phyloP scores from a whole-genome alignment of 805 yeast species.

The Blastobotrys mokoenaii region DNA sequence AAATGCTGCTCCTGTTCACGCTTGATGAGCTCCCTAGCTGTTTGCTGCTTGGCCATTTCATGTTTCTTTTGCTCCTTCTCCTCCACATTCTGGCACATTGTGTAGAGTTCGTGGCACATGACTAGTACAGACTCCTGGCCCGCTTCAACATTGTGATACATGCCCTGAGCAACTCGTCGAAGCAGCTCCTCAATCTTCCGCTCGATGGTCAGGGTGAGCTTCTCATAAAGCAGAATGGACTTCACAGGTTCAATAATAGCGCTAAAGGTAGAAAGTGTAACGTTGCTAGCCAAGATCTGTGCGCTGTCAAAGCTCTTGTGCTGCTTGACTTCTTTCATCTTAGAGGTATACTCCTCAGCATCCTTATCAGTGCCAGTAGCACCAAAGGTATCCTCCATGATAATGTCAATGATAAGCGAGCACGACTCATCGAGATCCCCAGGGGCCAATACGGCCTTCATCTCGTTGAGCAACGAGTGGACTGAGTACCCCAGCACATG shows the following conservation, averaged over 20 bases:
- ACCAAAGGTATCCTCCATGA: constrained; percentile 93
- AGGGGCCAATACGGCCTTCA: constrained; percentile 38
- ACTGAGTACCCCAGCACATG: constrained; percentile 87
- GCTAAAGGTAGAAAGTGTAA: constrained; percentile 49
- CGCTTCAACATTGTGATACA: constrained; percentile 58
- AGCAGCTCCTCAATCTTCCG: constrained; percentile 71
- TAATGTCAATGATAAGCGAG: constrained; percentile 50
- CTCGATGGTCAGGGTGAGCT: constrained; percentile 58
- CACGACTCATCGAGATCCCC: constrained; percentile 70
- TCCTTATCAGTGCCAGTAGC: constrained; percentile 90
- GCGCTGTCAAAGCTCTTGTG: constrained; percentile 85
- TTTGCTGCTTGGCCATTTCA: constrained; percentile 3
- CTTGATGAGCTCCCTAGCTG: constrained; percentile 16
- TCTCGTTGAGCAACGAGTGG: constrained; percentile 57
- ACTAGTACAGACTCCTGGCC: constrained; percentile 51
- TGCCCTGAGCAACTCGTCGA: constrained; percentile 69
- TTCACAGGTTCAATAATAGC: constrained; percentile 62
- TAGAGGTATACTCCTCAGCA: constrained; percentile 79
- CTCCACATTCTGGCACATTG: constrained; percentile 30
- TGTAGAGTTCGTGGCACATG: constrained; percentile 65
- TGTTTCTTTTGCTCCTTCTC: constrained; percentile 21
- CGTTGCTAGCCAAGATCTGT: constrained; percentile 61
- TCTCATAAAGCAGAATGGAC: constrained; percentile 48
- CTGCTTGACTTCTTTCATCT: constrained; percentile 83
- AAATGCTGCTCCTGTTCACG: constrained; percentile 54